Base-by-base conservation (phyloP, 495 filamentous ascomycete species). In the Chaetomium tenue region DNA sequence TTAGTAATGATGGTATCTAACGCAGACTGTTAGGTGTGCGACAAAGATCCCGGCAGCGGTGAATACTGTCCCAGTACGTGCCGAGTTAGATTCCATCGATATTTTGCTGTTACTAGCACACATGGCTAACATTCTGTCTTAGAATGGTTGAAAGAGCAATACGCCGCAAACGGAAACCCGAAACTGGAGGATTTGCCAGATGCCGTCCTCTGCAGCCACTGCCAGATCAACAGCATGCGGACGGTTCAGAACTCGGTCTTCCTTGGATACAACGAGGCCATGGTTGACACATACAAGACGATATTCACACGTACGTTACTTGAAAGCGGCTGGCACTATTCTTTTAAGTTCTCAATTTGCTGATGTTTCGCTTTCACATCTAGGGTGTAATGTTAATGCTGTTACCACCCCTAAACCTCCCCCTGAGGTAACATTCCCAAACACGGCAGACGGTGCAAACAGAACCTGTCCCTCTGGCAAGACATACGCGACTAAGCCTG, bases 141-240 rank as follows among this genome's bases (percentile, higher is more conserved):
- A 57, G 54, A 57, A 18, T 57, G 54, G 54, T 33, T 57, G 5
- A 25, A 22, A 18, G 30, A 57, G 30, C 54, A 40, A 15, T 57
- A 57, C 15, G 54, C 54, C 20, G 33, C 54, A 20, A 57, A 57
- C 37, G 54, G 54, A 9, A 57, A 57, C 33, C 30, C 54, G 1
- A 42, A 40, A 9, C 20, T 57, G 12, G 54, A 22, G 54, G n/a
- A 25, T 42, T 33, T 57, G 20, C 54, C 54, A 9, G 37, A 39
- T 12, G 39, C 54, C 2, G 54, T 57, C 6, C 37, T 57, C 6
- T 57, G 54, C 33, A 40, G 33, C n/a, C 54, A 57, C 20, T 57
- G 54, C 20, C 54, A 57, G 33, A 57, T 57, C 33, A 57, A 57
- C 54, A 57, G 40, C 33, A 57, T 57, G 54, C 0, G 54, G 18